A percentile compares a stretch with the other conserved stretches of the same genome.
phyloP scores from a whole-genome alignment of 345 rosid species.

The Anacardium occidentale region DNA sequence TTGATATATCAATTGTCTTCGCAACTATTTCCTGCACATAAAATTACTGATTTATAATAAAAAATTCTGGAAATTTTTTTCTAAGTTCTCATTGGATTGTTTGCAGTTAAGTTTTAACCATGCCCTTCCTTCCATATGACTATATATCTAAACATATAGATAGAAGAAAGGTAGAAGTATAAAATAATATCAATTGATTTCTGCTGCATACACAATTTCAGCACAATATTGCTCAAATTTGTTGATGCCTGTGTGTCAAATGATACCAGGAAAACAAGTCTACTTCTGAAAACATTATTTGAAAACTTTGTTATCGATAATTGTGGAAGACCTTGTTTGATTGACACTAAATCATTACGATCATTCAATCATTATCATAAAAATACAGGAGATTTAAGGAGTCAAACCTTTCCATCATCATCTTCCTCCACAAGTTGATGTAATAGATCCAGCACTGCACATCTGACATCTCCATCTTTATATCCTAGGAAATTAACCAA shows the following conservation, averaged over 20 bases:
- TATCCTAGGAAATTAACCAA: conserved; percentile 46
- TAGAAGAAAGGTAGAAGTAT: not conserved
- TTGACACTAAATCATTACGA: not conserved
- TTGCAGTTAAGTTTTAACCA: not conserved
- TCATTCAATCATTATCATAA: not conserved
- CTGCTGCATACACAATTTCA: not conserved
- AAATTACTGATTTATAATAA: not conserved
- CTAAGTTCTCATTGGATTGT: not conserved
- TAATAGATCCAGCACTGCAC: conserved; percentile 56
- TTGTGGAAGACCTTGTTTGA: not conserved
- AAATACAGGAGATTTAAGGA: conserved; percentile 17
- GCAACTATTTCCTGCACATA: conserved; percentile 63
- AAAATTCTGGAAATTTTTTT: conserved; percentile 2
- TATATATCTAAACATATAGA: not conserved
- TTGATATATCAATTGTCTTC: conserved; percentile 42
- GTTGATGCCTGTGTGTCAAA: not conserved
- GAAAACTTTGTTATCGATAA: not conserved
- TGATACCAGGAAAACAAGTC: too few relatives aligned
- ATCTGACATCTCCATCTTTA: conserved; percentile 55
- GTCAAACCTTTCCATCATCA: conserved; percentile 60
- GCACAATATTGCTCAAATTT: not conserved
- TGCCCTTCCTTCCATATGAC: too few relatives aligned
- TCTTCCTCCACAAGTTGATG: conserved; percentile 49
- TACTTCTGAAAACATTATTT: too few relatives aligned
- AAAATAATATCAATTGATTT: not conserved